Evolutionary conservation across 1,139 yeast species (phyloP).

Genomic region (Pichia sp.): DNA sequence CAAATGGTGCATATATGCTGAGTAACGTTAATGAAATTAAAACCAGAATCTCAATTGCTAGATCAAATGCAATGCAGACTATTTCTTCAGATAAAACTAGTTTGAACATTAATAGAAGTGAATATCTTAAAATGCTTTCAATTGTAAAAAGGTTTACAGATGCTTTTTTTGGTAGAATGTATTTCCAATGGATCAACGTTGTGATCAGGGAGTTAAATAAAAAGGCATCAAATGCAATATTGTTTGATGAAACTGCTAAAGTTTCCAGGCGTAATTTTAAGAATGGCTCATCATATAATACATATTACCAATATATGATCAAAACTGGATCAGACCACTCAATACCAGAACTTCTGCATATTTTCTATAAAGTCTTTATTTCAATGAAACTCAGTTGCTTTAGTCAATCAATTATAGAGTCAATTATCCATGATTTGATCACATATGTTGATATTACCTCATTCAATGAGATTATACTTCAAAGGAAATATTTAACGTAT

Average conservation of each 20-base stretch:
- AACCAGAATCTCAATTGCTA: constrained; percentile 92
- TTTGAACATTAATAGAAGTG: constrained; percentile 80
- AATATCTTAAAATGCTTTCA: constrained; percentile 79
- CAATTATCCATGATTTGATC: constrained; percentile 78
- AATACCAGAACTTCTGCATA: constrained; percentile 18
- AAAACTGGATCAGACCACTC: background rate
- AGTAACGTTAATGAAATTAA: constrained; percentile 92
- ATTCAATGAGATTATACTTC: constrained; percentile 90
- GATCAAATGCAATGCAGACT: constrained; percentile 52
- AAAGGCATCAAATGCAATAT: constrained; percentile 89
- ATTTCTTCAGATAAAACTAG: constrained; percentile 71
- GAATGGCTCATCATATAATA: constrained; percentile 22
- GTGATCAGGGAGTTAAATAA: constrained; percentile 85
- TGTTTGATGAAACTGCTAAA: constrained; percentile 83
- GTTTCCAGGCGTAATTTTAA: constrained; percentile 72
- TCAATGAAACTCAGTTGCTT: constrained; percentile 87
- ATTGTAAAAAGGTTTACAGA: constrained; percentile 93
- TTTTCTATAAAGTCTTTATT: constrained; percentile 86
- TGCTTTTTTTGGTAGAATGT: constrained; percentile 84
- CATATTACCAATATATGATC: background rate
- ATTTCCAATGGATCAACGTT: constrained; percentile 95
- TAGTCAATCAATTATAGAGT: constrained; percentile 76
- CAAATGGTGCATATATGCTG: constrained; percentile 95
- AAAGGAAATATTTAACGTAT: constrained; percentile 91
- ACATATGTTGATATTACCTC: constrained; percentile 85